Evolutionary conservation across 2,329 filamentous ascomycete species (phyloP).

Genomic region (Tolypocladium capitatum): DNA sequence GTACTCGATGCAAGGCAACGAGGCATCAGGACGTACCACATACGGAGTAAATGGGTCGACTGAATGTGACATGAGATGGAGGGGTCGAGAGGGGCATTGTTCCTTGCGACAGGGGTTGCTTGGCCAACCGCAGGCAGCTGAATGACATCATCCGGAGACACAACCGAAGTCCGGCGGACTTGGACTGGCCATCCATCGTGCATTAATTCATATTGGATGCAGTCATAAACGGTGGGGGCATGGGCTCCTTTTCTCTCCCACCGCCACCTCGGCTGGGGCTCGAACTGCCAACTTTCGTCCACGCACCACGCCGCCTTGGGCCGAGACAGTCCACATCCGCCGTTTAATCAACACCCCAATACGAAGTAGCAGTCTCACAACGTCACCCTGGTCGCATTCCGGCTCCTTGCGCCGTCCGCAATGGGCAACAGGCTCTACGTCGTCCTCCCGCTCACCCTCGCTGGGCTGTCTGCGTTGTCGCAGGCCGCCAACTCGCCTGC

Average conservation of each 20-base stretch:
- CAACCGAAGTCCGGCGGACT: neutral
- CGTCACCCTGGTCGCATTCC: neutral
- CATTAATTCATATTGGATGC: neutral
- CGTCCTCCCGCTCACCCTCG: neutral
- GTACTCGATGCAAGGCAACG: neutral
- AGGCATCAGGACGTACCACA: neutral
- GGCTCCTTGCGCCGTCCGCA: neutral
- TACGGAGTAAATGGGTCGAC: neutral
- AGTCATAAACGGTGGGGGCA: neutral
- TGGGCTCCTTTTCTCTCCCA: neutral
- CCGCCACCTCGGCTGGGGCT: neutral
- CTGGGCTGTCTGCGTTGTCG: neutral
- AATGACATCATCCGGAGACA: constrained; percentile 1
- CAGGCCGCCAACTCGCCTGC: neutral
- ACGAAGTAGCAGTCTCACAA: no score
- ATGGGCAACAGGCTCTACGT: neutral
- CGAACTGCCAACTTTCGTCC: neutral
- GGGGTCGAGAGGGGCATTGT: neutral
- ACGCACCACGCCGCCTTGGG: neutral
- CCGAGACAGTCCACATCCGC: neutral
- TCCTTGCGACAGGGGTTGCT: constrained; percentile 10
- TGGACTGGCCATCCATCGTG: neutral
- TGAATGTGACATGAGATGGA: no score
- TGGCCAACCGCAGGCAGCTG: constrained; percentile 9
- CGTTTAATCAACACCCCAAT: neutral